These are phyloP conservation scores for Beta macrorhiza DNA, from an alignment of 179 eudicot species.

Conservation along the genomic window DNA sequence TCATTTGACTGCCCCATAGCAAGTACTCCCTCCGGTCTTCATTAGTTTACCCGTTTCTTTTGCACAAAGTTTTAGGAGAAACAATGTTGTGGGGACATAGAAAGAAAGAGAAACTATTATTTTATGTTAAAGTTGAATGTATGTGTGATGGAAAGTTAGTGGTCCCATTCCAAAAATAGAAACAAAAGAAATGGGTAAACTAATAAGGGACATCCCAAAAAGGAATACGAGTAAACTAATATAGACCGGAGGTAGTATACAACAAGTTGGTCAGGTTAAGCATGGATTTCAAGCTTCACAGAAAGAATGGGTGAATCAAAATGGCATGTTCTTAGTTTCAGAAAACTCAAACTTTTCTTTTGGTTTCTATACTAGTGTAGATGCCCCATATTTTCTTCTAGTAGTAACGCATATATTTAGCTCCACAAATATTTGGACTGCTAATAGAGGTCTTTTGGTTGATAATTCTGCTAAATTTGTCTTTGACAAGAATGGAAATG, in stretches of 20 bases:
- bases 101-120: too few species aligned
- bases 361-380: slow-evolving; percentile 11
- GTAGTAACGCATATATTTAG: slow-evolving; percentile 4
- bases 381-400: slow-evolving; percentile 10
- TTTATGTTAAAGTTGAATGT: too few species aligned
- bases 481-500: slow-evolving; percentile 13
- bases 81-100: too few species aligned
- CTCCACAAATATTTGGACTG: slow-evolving; percentile 19
- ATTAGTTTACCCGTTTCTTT: too few species aligned
- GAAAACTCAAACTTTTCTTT: slow-evolving; percentile 4
- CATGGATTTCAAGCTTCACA: background rate
- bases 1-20: background rate
- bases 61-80: too few species aligned
- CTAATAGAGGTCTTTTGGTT: slow-evolving; percentile 14
- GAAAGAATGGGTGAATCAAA: background rate
- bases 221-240: too few species aligned
- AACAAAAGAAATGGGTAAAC: too few species aligned
- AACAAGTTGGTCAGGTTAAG: background rate
- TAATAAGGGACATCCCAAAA: too few species aligned
- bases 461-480: slow-evolving; percentile 16
- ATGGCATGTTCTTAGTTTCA: slow-evolving; percentile 14
- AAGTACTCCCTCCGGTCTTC: too few species aligned
- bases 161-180: too few species aligned
- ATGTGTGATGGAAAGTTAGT: too few species aligned
- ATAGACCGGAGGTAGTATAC: too few species aligned